Evolutionary conservation across 192 early-diverging fungal genomes (phyloP), one percentile per base, ranked within the genome.

Genomic region (Coemansia sp.): DNA sequence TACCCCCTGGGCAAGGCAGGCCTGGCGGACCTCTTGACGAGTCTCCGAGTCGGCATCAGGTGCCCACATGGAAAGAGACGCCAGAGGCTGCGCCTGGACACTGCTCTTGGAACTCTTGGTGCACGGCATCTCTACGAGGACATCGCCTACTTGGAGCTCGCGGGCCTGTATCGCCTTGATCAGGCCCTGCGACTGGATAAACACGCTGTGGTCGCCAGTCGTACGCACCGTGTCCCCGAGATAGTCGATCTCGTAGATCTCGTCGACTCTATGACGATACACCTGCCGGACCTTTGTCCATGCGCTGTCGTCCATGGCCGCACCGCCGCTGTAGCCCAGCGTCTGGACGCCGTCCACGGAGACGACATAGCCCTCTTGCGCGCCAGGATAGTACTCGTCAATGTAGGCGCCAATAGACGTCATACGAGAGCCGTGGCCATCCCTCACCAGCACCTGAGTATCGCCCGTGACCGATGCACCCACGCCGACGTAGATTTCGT

Each of bases 401-500:
- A 73, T 57, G 32, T 67, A 73, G 26, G 51, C 50, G 41, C 69
- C 64, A 53, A 73, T 73, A 9, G 54, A 41, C 33, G 58, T 27
- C 26, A 73, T 32, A 11, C 64, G 42, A 1, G 59, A 30, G 11
- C 34, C 43, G 2, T 32, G 39, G 9, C 10, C 21, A 23, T 72
- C 69, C 30, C 40, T 56, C 20, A 73, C 64, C 9, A 73, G 43
- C 19, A 73, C 69, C n/a, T 45, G 64, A 9, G 69, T 73, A 17
- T 73, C 69, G 33, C 69, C 69, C 12, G 69, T 73, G 18, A 73
- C 69, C 4, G 69, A 73, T 14, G 87, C 93, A 13, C 96, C 96
- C 11, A 98, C 93, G 48, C 94, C 94, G 17, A 99, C 94, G 60
- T 96, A 99, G 61, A 98, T 81, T 65, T 99, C 95, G 72, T 97